Evolutionary conservation across 331 rosid species (phyloP).

Genomic region (Phaseolus coccineus): DNA sequence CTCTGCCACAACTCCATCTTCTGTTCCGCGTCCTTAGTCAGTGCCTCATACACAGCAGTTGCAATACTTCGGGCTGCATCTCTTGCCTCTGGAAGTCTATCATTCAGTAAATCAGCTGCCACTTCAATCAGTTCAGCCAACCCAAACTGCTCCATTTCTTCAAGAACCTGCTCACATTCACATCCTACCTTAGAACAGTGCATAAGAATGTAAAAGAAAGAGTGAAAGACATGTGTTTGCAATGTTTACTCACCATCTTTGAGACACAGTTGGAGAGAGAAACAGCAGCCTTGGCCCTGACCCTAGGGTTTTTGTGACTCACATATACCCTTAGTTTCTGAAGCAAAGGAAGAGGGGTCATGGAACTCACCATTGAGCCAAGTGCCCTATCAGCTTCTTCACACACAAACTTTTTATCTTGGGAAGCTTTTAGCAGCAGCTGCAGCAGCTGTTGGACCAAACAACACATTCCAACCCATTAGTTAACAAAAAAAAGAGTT

Average conservation of each 20-base stretch:
- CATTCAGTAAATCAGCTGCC: conserved; percentile 79
- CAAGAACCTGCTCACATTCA: conserved; percentile 59
- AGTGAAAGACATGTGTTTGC: neutral
- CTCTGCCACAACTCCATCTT: conserved; percentile 81
- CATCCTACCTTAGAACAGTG: neutral
- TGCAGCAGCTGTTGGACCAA: conserved; percentile 69
- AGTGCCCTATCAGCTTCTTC: conserved; percentile 93
- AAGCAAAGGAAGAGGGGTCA: conserved; percentile 79
- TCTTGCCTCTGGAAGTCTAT: conserved; percentile 94
- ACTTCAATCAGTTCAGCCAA: conserved; percentile 65
- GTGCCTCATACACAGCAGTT: conserved; percentile 57
- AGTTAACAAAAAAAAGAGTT: neutral
- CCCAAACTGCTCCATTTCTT: conserved; percentile 78
- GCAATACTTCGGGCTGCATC: conserved; percentile 85
- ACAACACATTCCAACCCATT: conserved; percentile 27
- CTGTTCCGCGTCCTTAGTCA: conserved; percentile 57
- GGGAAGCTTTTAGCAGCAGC: conserved; percentile 84
- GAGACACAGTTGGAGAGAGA: conserved; percentile 76
- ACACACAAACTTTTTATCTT: conserved; percentile 91
- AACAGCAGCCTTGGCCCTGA: conserved; percentile 87
- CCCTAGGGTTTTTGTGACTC: conserved; percentile 70
- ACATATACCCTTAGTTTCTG: conserved; percentile 63
- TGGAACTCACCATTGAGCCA: conserved; percentile 62
- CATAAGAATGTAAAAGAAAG: neutral
- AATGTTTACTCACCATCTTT: conserved; percentile 76